phyloP scores from a whole-genome alignment of 2,329 filamentous ascomycete genomes.

The Cordyceps sp. region DNA sequence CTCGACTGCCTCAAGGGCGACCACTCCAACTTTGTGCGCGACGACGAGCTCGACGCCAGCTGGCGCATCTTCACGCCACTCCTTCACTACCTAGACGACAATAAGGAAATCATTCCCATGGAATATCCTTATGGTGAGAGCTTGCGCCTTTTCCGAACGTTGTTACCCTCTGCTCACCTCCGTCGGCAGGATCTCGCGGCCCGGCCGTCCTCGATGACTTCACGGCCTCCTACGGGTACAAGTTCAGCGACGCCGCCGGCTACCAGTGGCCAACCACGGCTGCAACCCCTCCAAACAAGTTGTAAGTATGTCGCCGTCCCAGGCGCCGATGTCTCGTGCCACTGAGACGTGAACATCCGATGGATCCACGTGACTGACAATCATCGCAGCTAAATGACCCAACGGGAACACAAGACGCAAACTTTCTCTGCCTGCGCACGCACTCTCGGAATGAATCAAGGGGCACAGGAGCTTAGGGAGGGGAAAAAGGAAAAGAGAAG shows the following conservation, averaged over 20 bases:
- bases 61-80: conserved; percentile 98
- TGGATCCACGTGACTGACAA: neutral
- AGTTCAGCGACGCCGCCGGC: conserved; percentile 90
- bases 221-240: conserved; percentile 95
- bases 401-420: too few relatives aligned
- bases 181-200: conserved; percentile 66
- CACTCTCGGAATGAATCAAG: too few relatives aligned
- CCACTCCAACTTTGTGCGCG: conserved; percentile 97
- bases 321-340: too few relatives aligned
- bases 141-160: neutral
- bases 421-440: too few relatives aligned
- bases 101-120: conserved; percentile 99
- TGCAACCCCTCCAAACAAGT: conserved; percentile 51
- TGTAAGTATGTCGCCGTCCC: conserved; percentile 37
- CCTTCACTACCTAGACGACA: conserved; percentile 94
- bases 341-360: too few relatives aligned
- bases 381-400: neutral
- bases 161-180: neutral
- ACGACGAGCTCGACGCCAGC: conserved; percentile 90
- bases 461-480: too few relatives aligned
- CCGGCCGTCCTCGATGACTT: conserved; percentile 96
- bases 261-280: conserved; percentile 87
- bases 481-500: too few relatives aligned
- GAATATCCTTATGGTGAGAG: conserved; percentile 93
- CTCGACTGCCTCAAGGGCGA: conserved; percentile 96